These are phyloP conservation scores for Aspergillus transmontanensis DNA, from an alignment of 2,329 filamentous ascomycete genomes.

Conservation along the genomic window DNA sequence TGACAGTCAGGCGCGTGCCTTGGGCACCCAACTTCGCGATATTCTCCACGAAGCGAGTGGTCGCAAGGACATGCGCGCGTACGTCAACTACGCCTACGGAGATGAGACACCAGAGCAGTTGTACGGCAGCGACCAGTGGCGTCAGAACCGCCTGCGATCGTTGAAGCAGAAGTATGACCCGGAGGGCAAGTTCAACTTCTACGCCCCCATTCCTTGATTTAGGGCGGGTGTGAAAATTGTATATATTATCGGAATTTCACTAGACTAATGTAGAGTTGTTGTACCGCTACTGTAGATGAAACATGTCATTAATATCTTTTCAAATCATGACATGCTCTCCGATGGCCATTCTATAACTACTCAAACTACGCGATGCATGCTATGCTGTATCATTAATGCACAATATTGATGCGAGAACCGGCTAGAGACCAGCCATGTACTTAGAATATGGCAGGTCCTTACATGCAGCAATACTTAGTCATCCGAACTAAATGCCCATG, in stretches of 20 bases:
- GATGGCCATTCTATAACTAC: not conserved
- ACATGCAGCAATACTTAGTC: not conserved
- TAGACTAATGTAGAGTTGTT: not conserved
- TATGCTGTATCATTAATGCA: not conserved
- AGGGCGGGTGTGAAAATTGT: not conserved
- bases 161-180: conserved; percentile 43
- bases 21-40: conserved; percentile 36
- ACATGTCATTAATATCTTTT: not conserved
- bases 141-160: conserved; percentile 29
- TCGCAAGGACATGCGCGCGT: conserved; percentile 25
- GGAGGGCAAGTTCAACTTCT: conserved; percentile 30
- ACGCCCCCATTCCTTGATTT: conserved; percentile 26
- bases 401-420: not conserved
- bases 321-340: not conserved
- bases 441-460: not conserved
- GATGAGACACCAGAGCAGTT: conserved; percentile 26
- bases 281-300: not conserved
- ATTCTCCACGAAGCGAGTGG: conserved; percentile 28
- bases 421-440: not conserved
- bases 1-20: conserved; percentile 23
- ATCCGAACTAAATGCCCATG: not conserved
- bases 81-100: conserved; percentile 37
- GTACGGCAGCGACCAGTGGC: conserved; percentile 38
- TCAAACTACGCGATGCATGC: not conserved
- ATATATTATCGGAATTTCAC: not conserved